Conservation (phyloP, 139 green algal species). For the Mesotaenium endlicherianum region DNA sequence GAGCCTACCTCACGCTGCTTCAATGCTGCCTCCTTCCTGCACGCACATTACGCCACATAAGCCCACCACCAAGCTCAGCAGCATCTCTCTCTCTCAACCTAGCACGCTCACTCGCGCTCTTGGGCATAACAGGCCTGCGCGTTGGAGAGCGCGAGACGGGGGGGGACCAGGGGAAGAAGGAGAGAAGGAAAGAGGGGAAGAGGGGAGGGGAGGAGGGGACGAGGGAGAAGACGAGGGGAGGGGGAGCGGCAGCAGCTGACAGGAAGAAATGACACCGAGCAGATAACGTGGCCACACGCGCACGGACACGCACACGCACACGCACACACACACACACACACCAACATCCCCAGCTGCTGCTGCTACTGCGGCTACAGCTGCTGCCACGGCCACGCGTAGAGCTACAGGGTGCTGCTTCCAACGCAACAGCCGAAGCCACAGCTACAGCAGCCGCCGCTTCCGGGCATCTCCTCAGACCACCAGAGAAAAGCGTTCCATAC, state of each 20-base stretch:
- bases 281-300: neutral
- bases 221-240: neutral
- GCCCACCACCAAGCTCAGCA: neutral
- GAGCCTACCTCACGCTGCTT: slow-evolving; percentile 19
- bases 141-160: neutral
- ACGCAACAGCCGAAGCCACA: too few species aligned
- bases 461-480: too few species aligned
- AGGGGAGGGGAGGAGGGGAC: neutral
- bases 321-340: neutral
- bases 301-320: neutral
- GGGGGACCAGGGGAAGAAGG: slow-evolving; percentile 1
- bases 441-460: too few species aligned
- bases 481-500: too few species aligned
- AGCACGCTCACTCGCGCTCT: too few species aligned
- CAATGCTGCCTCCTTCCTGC: slow-evolving; percentile 34
- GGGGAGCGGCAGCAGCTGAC: neutral
- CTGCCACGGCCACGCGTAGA: too few species aligned
- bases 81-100: too few species aligned
- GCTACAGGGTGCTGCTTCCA: too few species aligned
- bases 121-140: neutral
- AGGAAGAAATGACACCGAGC: neutral
- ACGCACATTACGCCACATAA: neutral
- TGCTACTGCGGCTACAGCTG: neutral
- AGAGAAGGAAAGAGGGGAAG: neutral
- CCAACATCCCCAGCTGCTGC: neutral